These are phyloP conservation scores for Claviceps sp. DNA, from an alignment of 2,329 filamentous ascomycete genomes.

Conservation along the genomic window DNA sequence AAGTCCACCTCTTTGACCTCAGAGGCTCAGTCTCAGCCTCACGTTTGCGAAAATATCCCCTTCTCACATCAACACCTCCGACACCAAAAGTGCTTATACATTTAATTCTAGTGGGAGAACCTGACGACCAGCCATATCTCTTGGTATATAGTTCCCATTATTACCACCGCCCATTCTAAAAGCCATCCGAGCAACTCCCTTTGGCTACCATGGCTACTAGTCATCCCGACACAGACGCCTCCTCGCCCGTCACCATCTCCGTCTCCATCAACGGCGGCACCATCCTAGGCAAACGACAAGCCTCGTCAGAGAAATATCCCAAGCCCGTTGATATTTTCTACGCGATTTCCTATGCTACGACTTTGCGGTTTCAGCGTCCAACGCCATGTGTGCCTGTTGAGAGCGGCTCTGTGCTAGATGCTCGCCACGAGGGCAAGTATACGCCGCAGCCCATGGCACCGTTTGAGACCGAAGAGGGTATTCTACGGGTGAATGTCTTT, in stretches of 20 bases:
- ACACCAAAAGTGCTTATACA: too few species aligned
- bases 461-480: slow-evolving; percentile 32
- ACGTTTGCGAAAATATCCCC: too few species aligned
- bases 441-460: slow-evolving; percentile 12
- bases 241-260: slow-evolving; percentile 8
- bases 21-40: too few species aligned
- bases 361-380: slow-evolving; percentile 16
- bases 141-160: too few species aligned
- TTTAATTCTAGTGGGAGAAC: too few species aligned
- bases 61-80: too few species aligned
- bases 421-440: slow-evolving; percentile 21
- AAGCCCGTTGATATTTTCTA: slow-evolving; percentile 31
- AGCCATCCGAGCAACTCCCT: background rate
- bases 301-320: slow-evolving; percentile 17
- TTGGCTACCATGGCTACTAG: background rate
- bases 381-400: background rate
- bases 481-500: slow-evolving; percentile 39
- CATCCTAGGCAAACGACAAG: slow-evolving; percentile 12
- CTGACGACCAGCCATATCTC: too few species aligned
- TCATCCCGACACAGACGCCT: background rate
- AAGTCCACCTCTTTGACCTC: too few species aligned
- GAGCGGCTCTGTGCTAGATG: slow-evolving; percentile 13
- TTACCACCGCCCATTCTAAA: too few species aligned
- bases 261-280: slow-evolving; percentile 11
- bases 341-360: slow-evolving; percentile 35